Evolutionary conservation across 1,284 basidiomycete genomes (phyloP), one percentile per base, ranked within the genome.

Genomic region (Apiotrichum veenhuisii): DNA sequence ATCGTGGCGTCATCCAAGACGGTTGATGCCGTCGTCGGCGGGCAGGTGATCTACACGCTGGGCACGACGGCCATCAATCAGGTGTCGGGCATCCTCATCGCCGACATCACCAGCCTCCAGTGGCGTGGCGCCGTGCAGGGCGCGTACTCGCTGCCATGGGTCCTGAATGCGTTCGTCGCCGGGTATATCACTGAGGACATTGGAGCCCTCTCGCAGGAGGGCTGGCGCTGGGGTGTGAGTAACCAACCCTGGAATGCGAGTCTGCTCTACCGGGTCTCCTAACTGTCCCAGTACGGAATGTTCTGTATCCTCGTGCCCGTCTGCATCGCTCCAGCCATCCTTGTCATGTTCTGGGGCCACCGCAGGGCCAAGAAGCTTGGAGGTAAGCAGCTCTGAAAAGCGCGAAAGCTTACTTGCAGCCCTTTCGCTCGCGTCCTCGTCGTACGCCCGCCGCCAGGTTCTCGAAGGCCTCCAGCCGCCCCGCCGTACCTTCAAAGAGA

Each of bases 41-140:
- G 69, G 23, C 57, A 69, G 58, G 67, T 71, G 38, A 57, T 74
- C 25, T 67, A 68, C 60, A 70, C 71, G 3, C 51, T 71, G 20
- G 71, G 70, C 30, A 66, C 64, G 54, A 71, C 69, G 11, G 71
- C 67, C 52, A 62, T 73, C 54, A 50, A 51, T 30, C 52, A 51
- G 58, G 57, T 66, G 1, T 36, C 27, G 27, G 38, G 14, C 52
- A 41, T 64, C 33, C 44, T 65, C 27, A 49, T 65, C 52, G 87
- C 86, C 18, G 87, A 90, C 68, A 84, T 86, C 53, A 88, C 87
- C 1, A 84, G 84, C 2, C 82, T 88, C 17, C 81, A 83, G 69
- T 89, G 86, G 86, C 82, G 88, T 49, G 87, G 86, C 7, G 77
- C 89, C 14, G 81, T 86, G n/a, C 81, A 83, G 2, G 87, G 85